Conservation (phyloP, 2,329 filamentous ascomycete genomes). For the Ophiostoma triangulosporum region DNA sequence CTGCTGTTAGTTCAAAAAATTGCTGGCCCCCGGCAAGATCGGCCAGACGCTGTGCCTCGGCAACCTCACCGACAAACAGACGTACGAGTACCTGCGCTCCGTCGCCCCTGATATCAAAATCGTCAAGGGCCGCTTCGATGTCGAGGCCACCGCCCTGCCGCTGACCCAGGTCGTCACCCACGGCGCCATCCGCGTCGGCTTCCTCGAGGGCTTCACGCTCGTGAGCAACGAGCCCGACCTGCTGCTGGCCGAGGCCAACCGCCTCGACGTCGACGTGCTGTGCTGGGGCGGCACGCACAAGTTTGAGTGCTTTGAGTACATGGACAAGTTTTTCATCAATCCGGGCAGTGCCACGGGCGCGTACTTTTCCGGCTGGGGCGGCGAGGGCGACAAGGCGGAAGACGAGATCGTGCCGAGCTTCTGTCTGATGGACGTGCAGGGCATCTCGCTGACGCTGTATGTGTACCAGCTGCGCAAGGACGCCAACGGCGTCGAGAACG, state of each 20-base stretch:
- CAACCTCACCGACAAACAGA: conserved; percentile 66
- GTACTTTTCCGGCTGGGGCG: conserved; percentile 42
- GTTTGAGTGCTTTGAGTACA: conserved; percentile 60
- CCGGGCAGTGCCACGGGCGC: conserved; percentile 54
- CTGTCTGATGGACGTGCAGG: conserved; percentile 96
- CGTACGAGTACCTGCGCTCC: conserved; percentile 67
- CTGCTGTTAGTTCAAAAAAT: conserved; percentile 87
- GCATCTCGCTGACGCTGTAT: conserved; percentile 88
- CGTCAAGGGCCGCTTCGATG: conserved; percentile 53
- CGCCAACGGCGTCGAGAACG: conserved; percentile 61
- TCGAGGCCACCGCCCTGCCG: conserved; percentile 51
- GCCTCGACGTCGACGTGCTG: conserved; percentile 53
- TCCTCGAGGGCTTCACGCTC: conserved; percentile 55
- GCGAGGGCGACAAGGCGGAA: conserved; percentile 58
- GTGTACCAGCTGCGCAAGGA: conserved; percentile 80
- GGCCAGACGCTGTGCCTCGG: conserved; percentile 69
- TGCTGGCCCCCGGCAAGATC: conserved; percentile 72
- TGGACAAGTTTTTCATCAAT: conserved; percentile 63
- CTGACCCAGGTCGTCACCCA: conserved; percentile 54
- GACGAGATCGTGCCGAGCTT: conserved; percentile 81
- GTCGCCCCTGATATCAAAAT: conserved; percentile 61
- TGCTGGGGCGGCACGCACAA: conserved; percentile 56
- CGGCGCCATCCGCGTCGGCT: conserved; percentile 51
- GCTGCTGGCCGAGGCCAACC: conserved; percentile 53
- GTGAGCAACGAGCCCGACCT: conserved; percentile 54